Evolutionary conservation across 2,329 filamentous ascomycete species (phyloP).

Genomic region (Cladobotryum mycophilum): DNA sequence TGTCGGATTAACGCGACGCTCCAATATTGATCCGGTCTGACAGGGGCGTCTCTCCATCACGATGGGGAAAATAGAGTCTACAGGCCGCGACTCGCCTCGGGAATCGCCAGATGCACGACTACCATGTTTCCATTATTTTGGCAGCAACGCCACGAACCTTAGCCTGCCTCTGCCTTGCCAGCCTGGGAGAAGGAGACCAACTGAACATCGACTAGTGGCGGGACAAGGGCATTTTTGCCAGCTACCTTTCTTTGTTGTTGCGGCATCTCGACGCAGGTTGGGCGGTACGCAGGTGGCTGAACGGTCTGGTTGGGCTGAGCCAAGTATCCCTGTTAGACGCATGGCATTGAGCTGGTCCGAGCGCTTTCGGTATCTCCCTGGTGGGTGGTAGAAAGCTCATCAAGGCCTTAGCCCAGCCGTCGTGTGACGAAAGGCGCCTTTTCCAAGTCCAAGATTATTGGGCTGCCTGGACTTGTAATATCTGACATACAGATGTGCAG

Average conservation of each 20-base stretch:
- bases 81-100: no score
- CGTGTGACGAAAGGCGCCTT: slow-evolving; percentile 5
- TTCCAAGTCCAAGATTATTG: slow-evolving; percentile 1
- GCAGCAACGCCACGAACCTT: no score
- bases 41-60: no score
- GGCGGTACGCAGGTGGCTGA: slow-evolving; percentile 8
- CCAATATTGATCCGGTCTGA: no score
- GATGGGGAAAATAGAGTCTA: no score
- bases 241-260: neutral
- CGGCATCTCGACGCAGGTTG: neutral
- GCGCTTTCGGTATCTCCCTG: slow-evolving; percentile 1
- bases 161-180: no score
- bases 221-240: neutral
- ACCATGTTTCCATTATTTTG: no score
- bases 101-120: no score
- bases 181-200: neutral
- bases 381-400: slow-evolving; percentile 3
- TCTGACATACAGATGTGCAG: slow-evolving; percentile 5
- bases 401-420: slow-evolving; percentile 8
- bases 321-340: slow-evolving; percentile 7
- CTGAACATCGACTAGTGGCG: no score
- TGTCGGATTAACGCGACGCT: no score
- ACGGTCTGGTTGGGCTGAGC: slow-evolving; percentile 9
- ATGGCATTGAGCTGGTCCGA: slow-evolving; percentile 6
- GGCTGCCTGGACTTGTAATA: slow-evolving; percentile 3